Conservation (phyloP, 164 flowering plant species). For the Paratinospora sagittata region DNA sequence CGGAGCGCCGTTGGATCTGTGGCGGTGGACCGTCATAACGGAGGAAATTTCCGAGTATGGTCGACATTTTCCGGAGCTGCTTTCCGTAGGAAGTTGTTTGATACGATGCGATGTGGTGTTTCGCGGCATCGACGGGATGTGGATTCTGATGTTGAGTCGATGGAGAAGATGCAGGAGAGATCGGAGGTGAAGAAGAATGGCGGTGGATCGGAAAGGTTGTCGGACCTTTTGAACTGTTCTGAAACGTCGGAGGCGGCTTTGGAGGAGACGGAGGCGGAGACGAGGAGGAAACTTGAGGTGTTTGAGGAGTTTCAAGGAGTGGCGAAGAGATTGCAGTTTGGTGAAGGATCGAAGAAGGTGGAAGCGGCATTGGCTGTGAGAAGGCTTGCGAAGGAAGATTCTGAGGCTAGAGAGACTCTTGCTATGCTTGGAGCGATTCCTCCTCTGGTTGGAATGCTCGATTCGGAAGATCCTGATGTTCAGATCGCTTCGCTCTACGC, state of each 20-base stretch:
- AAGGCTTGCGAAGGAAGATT: constrained; percentile 61
- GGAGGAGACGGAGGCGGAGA: constrained; percentile 31
- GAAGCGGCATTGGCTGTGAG: constrained; percentile 50
- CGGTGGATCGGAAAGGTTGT: constrained; percentile 59
- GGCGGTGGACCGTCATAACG: constrained; percentile 28
- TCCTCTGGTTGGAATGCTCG: constrained; percentile 71
- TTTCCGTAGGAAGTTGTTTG: constrained; percentile 29
- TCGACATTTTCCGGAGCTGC: constrained; percentile 29
- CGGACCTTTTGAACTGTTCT: constrained; percentile 53
- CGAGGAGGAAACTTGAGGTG: constrained; percentile 47
- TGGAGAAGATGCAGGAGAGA: background rate
- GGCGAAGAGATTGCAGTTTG: constrained; percentile 36
- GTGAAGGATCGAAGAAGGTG: constrained; percentile 22
- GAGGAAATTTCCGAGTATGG: constrained; percentile 24
- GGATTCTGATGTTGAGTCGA: constrained; percentile 6
- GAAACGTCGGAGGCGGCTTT: constrained; percentile 21
- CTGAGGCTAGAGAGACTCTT: constrained; percentile 54
- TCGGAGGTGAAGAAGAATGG: constrained; percentile 8
- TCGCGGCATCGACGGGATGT: constrained; percentile 21
- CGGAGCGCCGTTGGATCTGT: constrained; percentile 50
- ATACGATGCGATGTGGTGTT: constrained; percentile 29
- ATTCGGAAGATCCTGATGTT: constrained; percentile 30
- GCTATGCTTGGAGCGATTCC: constrained; percentile 92
- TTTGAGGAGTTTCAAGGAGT: constrained; percentile 53
- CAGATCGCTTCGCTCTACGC: constrained; percentile 38